A percentile compares a stretch with the other conserved stretches of the same genome.
Conservation (phyloP, 208 protist genomes). For the Leishmania guyanensis region DNA sequence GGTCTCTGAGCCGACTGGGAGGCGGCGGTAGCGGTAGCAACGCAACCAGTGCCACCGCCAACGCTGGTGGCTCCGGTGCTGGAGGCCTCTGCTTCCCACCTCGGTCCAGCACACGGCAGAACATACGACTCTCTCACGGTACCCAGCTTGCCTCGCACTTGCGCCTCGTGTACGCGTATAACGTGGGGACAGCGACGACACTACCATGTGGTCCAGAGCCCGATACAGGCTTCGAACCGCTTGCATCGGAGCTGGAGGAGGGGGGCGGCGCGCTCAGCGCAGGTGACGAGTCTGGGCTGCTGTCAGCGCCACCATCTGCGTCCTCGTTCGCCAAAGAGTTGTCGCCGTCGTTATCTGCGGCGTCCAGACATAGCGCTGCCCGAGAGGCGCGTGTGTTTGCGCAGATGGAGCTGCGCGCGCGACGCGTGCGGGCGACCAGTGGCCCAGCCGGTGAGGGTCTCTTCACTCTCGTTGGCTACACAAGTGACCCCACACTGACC, state of each 20-base stretch:
- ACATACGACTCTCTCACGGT: conserved; percentile 76
- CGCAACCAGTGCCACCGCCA: background rate
- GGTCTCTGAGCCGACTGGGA: background rate
- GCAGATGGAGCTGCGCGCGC: conserved; percentile 22
- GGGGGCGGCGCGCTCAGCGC: background rate
- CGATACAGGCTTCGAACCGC: background rate
- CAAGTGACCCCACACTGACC: conserved; percentile 64
- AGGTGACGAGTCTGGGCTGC: background rate
- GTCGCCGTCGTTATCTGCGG: background rate
- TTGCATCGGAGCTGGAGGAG: background rate
- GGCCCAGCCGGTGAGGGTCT: conserved; percentile 47
- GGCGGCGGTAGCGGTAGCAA: conserved; percentile 9
- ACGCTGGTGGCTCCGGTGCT: background rate
- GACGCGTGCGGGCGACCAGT: conserved; percentile 25
- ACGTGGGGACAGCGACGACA: conserved; percentile 10
- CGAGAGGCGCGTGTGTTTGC: conserved; percentile 28
- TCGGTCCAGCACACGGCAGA: conserved; percentile 63
- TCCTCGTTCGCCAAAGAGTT: background rate
- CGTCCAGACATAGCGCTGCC: background rate
- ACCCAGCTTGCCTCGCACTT: conserved; percentile 54
- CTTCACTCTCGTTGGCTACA: conserved; percentile 80
- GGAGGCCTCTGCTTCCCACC: conserved; percentile 59
- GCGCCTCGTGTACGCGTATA: conserved; percentile 54
- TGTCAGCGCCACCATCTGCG: background rate
- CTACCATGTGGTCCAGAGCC: background rate